These are phyloP conservation scores for Scalesia atractyloides DNA, from an alignment of 129 eudicot species.

Conservation along the genomic window DNA sequence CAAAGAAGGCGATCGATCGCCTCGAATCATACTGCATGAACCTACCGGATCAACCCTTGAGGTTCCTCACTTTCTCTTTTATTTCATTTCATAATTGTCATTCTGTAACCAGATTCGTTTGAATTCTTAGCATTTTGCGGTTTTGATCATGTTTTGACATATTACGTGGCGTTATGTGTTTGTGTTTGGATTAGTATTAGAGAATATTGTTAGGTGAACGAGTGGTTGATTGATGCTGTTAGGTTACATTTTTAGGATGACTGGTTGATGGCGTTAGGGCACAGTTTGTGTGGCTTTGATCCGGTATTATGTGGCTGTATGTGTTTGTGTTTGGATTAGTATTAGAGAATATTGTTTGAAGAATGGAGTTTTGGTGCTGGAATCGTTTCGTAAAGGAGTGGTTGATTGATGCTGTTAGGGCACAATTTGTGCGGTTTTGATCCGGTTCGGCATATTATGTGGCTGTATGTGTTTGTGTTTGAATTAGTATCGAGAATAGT, in stretches of 20 bases:
- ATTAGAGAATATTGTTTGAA: slow-evolving; percentile 1
- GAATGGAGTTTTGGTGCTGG: background rate
- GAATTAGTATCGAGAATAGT: no score
- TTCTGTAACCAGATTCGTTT: background rate
- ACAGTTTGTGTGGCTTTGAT: background rate
- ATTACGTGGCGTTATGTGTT: background rate
- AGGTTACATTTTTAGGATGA: slow-evolving; percentile 8
- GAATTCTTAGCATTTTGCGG: background rate
- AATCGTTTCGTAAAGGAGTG: slow-evolving; percentile 13
- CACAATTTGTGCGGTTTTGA: no score
- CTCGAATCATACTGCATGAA: slow-evolving; percentile 53
- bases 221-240: slow-evolving; percentile 4
- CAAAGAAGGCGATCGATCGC: slow-evolving; percentile 63
- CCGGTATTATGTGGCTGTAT: background rate
- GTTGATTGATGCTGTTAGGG: slow-evolving; percentile 9
- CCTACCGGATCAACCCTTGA: slow-evolving; percentile 86
- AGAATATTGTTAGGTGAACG: slow-evolving; percentile 4
- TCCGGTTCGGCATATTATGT: no score
- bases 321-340: slow-evolving; percentile 16
- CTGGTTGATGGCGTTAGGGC: slow-evolving; percentile 14
- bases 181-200: slow-evolving; percentile 9
- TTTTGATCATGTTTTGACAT: slow-evolving; percentile 9
- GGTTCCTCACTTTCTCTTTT: slow-evolving; percentile 35
- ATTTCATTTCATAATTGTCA: background rate
- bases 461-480: no score